These are phyloP conservation scores for Entomortierella parvispora DNA, from an alignment of 192 early-diverging fungal species.

Conservation along the genomic window DNA sequence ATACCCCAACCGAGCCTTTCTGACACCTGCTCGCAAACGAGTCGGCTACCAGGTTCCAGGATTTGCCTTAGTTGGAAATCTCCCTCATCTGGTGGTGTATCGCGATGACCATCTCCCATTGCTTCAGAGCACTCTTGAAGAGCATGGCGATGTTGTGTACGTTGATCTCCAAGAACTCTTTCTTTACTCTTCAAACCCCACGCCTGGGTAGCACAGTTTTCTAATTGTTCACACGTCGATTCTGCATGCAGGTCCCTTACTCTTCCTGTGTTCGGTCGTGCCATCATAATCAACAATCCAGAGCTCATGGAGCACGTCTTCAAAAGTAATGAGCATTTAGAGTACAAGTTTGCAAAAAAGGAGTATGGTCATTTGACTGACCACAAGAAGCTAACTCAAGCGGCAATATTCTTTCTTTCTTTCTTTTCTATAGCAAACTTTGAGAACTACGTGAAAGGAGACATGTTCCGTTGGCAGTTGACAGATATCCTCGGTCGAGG, in stretches of 20 bases:
- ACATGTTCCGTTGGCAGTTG: conserved; percentile 6
- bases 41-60: conserved; percentile 7
- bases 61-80: conserved; percentile 31
- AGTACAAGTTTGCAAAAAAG: too few species aligned
- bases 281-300: conserved; percentile 31
- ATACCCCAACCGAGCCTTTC: conserved; percentile 39
- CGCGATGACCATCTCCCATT: neutral
- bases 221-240: neutral
- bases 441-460: conserved; percentile 34
- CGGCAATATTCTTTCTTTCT: neutral
- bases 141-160: conserved; percentile 26
- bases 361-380: neutral
- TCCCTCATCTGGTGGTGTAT: neutral
- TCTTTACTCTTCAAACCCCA: neutral
- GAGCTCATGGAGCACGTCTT: conserved; percentile 41
- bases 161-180: neutral
- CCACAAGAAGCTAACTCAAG: neutral
- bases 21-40: conserved; percentile 17
- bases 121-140: conserved; percentile 1
- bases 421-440: conserved; percentile 18
- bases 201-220: neutral
- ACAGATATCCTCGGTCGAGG: conserved; percentile 59
- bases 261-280: conserved; percentile 29
- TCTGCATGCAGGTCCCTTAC: conserved; percentile 13
- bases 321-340: too few species aligned